These are phyloP conservation scores for Kregervanrija fluxuum DNA, from an alignment of 805 yeast genomes.

Conservation along the genomic window DNA sequence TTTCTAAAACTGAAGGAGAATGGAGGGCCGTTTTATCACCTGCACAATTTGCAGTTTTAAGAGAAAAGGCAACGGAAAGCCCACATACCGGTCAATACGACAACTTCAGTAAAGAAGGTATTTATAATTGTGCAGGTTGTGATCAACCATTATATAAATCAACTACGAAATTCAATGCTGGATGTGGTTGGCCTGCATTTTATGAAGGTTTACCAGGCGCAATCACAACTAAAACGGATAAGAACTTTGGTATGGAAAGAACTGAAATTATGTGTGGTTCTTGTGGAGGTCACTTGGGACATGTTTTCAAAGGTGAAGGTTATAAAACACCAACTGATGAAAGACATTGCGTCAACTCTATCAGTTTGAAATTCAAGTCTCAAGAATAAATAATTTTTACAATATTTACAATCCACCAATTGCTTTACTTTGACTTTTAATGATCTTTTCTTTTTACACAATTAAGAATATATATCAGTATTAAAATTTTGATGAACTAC, in stretches of 20 bases:
- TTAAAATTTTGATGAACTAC: no score
- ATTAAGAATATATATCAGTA: no score
- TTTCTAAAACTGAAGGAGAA: constrained; percentile 38
- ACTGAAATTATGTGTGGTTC: constrained; percentile 82
- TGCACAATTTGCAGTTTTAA: constrained; percentile 68
- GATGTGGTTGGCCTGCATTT: constrained; percentile 99
- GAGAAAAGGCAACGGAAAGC: constrained; percentile 67
- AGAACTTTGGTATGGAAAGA: constrained; percentile 67
- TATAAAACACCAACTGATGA: constrained; percentile 78
- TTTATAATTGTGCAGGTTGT: constrained; percentile 84
- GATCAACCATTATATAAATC: constrained; percentile 71
- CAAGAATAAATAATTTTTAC: no score
- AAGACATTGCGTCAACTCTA: constrained; percentile 92
- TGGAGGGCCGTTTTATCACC: constrained; percentile 80
- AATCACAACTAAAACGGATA: constrained; percentile 54
- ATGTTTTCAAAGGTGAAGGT: constrained; percentile 92
- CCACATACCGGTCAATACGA: constrained; percentile 60
- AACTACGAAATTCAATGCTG: constrained; percentile 75
- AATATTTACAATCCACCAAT: background rate
- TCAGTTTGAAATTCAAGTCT: constrained; percentile 57
- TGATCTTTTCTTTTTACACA: no score
- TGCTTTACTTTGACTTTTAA: no score
- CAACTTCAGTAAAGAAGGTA: constrained; percentile 45
- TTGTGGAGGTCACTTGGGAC: constrained; percentile 96
- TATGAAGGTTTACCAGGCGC: constrained; percentile 84